These are phyloP conservation scores for Coniochaeta ligniaria DNA, from an alignment of 2,329 filamentous ascomycete species.

Conservation along the genomic window DNA sequence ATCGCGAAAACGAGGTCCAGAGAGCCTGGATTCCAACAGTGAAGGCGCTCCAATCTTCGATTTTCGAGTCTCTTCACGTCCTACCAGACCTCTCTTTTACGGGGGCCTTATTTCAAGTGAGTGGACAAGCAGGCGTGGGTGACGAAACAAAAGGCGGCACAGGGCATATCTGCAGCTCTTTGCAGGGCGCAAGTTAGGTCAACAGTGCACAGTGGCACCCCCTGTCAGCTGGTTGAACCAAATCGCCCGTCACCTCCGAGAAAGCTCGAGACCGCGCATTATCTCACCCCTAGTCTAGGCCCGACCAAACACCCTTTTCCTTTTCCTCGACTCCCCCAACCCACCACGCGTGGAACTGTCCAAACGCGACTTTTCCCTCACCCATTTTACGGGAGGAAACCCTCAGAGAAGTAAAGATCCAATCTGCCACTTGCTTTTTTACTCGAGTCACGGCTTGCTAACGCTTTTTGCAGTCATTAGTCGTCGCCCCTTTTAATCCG, in stretches of 20 bases:
- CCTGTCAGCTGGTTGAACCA: conserved; percentile 9
- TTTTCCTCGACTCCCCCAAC: conserved; percentile 5
- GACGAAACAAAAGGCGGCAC: neutral
- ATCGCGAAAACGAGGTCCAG: neutral
- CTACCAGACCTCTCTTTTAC: neutral
- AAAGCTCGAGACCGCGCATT: conserved; percentile 10
- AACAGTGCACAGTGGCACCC: conserved; percentile 6
- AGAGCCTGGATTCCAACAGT: neutral
- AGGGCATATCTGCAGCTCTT: neutral
- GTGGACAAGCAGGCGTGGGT: neutral
- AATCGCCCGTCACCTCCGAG: conserved; percentile 14
- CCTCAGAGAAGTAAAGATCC: conserved; percentile 14
- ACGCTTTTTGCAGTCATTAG: neutral
- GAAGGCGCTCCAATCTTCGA: neutral
- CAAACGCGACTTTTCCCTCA: conserved; percentile 15
- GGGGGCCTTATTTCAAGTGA: neutral
- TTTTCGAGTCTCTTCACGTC: neutral
- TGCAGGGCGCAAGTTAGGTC: neutral
- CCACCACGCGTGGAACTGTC: conserved; percentile 15
- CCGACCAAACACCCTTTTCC: conserved; percentile 10
- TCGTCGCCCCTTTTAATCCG: neutral
- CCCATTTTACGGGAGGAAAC: conserved; percentile 11
- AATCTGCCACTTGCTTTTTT: neutral
- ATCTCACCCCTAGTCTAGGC: neutral
- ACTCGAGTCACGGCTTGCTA: neutral